Evolutionary conservation across 2,329 filamentous ascomycete species (phyloP).

Genomic region (Venturia nashicola): DNA sequence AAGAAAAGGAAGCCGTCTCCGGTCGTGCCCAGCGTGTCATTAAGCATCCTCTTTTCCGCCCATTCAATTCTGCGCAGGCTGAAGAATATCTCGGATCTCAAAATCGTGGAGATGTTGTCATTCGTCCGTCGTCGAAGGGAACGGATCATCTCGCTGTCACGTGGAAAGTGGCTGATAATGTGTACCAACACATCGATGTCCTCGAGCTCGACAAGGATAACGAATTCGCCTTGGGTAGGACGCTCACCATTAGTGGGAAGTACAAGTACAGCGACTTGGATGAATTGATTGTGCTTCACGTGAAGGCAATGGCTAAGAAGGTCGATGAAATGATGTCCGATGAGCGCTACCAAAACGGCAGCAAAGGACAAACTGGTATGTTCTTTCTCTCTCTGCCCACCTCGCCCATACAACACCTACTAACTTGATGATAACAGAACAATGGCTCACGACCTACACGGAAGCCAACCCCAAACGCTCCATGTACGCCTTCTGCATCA

Average conservation of each 20-base stretch:
- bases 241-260: constrained; percentile 74
- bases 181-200: constrained; percentile 98
- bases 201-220: constrained; percentile 94
- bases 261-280: constrained; percentile 93
- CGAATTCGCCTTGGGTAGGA: constrained; percentile 83
- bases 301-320: constrained; percentile 96
- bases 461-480: constrained; percentile 90
- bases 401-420: constrained; percentile 3
- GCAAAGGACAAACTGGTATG: constrained; percentile 73
- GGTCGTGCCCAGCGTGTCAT: constrained; percentile 87
- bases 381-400: constrained; percentile 14
- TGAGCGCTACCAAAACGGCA: constrained; percentile 83
- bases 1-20: constrained; percentile 74
- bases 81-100: constrained; percentile 87
- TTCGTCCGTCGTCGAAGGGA: constrained; percentile 88
- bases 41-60: constrained; percentile 92
- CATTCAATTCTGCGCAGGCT: constrained; percentile 84
- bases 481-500: constrained; percentile 91
- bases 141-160: constrained; percentile 92
- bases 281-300: constrained; percentile 91
- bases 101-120: constrained; percentile 78
- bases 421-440: constrained; percentile 44
- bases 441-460: constrained; percentile 92
- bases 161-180: constrained; percentile 91
- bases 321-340: constrained; percentile 91